phyloP scores from a whole-genome alignment of 1,284 basidiomycete genomes.

The Farysia itapuensis region DNA sequence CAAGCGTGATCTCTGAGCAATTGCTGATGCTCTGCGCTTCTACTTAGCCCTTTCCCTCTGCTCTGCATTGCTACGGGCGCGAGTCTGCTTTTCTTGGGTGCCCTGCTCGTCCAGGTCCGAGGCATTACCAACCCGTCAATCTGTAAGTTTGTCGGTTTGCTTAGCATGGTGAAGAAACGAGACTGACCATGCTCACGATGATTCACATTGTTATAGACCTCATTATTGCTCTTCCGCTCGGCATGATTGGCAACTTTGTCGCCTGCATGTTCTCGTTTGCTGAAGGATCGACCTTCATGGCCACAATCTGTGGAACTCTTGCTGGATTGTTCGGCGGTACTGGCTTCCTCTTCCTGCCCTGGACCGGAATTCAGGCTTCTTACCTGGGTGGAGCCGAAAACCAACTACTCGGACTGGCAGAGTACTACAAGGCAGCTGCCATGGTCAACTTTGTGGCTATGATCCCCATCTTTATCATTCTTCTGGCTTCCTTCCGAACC shows the following conservation, averaged over 20 bases:
- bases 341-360: constrained; percentile 38
- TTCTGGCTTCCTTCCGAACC: constrained; percentile 32
- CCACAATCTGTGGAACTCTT: constrained; percentile 27
- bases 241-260: constrained; percentile 42
- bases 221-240: constrained; percentile 32
- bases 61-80: constrained; percentile 37
- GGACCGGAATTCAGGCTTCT: constrained; percentile 37
- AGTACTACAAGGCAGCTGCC: constrained; percentile 22
- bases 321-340: constrained; percentile 30
- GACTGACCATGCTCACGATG: too few relatives aligned
- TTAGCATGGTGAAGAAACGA: too few relatives aligned
- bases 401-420: constrained; percentile 4
- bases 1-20: constrained; percentile 1
- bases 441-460: constrained; percentile 33
- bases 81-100: constrained; percentile 24
- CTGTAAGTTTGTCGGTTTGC: constrained; percentile 9
- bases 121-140: constrained; percentile 20
- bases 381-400: constrained; percentile 23
- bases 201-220: too few relatives aligned
- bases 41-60: constrained; percentile 42
- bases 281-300: constrained; percentile 39
- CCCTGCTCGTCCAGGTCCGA: constrained; percentile 15
- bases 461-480: constrained; percentile 44
- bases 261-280: constrained; percentile 43
- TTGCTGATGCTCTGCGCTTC: too few relatives aligned